Evolutionary conservation across 2,329 filamentous ascomycete species (phyloP).

Genomic region (Elsinoe arachidis): DNA sequence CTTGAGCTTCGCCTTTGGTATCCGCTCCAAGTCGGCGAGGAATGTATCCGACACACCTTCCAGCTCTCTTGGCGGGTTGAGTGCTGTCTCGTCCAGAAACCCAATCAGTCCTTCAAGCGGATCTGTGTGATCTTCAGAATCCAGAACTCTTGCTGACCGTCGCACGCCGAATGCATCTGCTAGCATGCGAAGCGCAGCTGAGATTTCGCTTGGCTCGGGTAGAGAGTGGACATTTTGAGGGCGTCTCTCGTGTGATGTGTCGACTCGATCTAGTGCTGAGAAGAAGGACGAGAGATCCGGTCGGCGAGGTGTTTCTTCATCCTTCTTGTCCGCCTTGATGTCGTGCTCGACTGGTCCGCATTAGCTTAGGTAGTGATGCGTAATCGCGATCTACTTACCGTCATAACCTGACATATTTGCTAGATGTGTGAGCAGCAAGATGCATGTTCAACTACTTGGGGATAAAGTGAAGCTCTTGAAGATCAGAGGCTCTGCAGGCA

Average conservation of each 20-base stretch:
- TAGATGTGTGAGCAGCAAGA: not conserved
- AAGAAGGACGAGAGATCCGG: slow-evolving; percentile 60
- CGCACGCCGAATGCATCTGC: slow-evolving; percentile 45
- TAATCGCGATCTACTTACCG: slow-evolving; percentile 23
- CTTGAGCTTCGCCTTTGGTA: slow-evolving; percentile 49
- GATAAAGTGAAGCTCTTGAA: not conserved
- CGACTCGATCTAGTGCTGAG: slow-evolving; percentile 50
- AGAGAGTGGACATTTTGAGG: slow-evolving; percentile 48
- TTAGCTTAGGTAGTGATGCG: not conserved
- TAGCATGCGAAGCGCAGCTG: slow-evolving; percentile 50
- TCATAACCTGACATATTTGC: slow-evolving; percentile 39
- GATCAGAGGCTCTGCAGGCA: not conserved
- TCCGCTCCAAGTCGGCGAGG: slow-evolving; percentile 50
- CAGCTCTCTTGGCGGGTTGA: slow-evolving; percentile 51
- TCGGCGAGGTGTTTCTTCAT: slow-evolving; percentile 37
- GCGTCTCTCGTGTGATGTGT: slow-evolving; percentile 43
- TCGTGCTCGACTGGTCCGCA: slow-evolving; percentile 40
- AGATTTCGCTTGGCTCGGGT: slow-evolving; percentile 52
- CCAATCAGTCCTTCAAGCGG: slow-evolving; percentile 40
- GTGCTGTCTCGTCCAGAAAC: slow-evolving; percentile 45
- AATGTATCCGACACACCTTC: slow-evolving; percentile 55
- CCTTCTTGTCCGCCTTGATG: slow-evolving; percentile 32
- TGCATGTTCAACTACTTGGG: not conserved
- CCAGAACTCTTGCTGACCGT: slow-evolving; percentile 9
- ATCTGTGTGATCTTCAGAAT: slow-evolving; percentile 20